These are phyloP conservation scores for Eremothecium sinecaudum DNA, from an alignment of 1,139 yeast species.

Conservation along the genomic window DNA sequence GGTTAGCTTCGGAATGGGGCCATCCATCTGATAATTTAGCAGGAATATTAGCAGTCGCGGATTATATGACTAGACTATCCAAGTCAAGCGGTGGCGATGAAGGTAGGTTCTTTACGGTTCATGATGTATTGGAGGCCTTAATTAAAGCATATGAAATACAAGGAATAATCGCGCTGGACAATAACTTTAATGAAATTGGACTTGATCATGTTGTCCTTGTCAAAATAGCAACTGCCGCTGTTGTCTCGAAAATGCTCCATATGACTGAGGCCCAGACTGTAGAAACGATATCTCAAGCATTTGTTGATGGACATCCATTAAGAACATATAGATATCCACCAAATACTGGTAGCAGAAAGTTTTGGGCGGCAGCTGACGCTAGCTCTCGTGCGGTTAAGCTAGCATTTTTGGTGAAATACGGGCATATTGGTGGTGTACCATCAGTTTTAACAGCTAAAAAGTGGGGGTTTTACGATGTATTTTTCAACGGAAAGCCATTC, in stretches of 20 bases:
- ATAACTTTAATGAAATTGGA: constrained; percentile 52
- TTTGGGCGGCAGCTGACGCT: constrained; percentile 63
- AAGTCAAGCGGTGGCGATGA: constrained; percentile 35
- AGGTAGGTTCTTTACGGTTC: constrained; percentile 38
- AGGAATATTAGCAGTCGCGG: constrained; percentile 50
- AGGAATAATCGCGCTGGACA: constrained; percentile 48
- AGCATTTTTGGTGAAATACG: constrained; percentile 43
- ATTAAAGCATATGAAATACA: constrained; percentile 56
- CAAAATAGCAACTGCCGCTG: constrained; percentile 54
- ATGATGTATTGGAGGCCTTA: constrained; percentile 45
- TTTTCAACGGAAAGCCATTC: constrained; percentile 45
- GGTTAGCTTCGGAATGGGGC: constrained; percentile 62
- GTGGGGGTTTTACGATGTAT: constrained; percentile 55
- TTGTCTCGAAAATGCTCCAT: constrained; percentile 46
- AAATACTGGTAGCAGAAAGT: constrained; percentile 52
- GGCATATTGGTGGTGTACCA: constrained; percentile 45
- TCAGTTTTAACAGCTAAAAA: constrained; percentile 46
- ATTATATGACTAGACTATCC: constrained; percentile 42
- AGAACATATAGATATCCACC: constrained; percentile 57
- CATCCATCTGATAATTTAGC: constrained; percentile 55
- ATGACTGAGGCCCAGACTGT: constrained; percentile 41
- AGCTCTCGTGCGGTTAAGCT: constrained; percentile 50
- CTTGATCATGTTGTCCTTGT: constrained; percentile 50
- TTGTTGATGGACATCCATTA: constrained; percentile 49
- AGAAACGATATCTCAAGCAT: constrained; percentile 50